Percentiles rank a stretch among this genome's conserved stretches.
Evolutionary conservation across 768 basidiomycete species (phyloP).

Genomic region (Krasilnikovozyma curviuscula): DNA sequence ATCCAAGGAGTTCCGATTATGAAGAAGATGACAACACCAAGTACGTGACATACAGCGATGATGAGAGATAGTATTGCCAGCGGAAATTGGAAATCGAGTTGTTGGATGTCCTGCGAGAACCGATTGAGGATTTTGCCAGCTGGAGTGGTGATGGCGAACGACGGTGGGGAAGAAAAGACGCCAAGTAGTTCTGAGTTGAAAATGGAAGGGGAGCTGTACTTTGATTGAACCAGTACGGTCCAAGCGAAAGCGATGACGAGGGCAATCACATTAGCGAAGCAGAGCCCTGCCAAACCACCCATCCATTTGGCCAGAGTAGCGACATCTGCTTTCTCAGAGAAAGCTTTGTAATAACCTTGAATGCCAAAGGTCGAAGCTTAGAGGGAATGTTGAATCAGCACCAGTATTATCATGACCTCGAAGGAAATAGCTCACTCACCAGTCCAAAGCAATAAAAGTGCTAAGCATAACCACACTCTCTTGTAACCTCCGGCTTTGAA

Average conservation of each 20-base stretch:
- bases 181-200: slow-evolving; percentile 1
- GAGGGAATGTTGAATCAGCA: too few relatives aligned
- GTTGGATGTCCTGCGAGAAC: slow-evolving; percentile 3
- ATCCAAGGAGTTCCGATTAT: slow-evolving; percentile 9
- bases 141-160: background rate
- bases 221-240: background rate
- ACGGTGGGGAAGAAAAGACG: background rate
- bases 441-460: too few relatives aligned
- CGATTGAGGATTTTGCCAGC: slow-evolving; percentile 8
- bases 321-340: background rate
- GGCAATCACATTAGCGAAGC: background rate
- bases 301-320: background rate
- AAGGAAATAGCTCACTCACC: too few relatives aligned
- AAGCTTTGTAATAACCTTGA: too few relatives aligned
- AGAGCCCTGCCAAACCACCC: background rate
- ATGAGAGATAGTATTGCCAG: background rate
- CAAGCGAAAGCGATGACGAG: background rate
- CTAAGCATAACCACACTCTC: too few relatives aligned
- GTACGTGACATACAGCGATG: too few relatives aligned
- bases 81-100: background rate
- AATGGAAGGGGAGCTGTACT: background rate
- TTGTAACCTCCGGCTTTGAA: too few relatives aligned
- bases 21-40: slow-evolving; percentile 1
- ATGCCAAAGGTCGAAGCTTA: background rate
- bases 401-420: too few relatives aligned